Evolutionary conservation across 257 asterid genomes (phyloP), one percentile per base, ranked within the genome.

Genomic region (Solanum piurae): DNA sequence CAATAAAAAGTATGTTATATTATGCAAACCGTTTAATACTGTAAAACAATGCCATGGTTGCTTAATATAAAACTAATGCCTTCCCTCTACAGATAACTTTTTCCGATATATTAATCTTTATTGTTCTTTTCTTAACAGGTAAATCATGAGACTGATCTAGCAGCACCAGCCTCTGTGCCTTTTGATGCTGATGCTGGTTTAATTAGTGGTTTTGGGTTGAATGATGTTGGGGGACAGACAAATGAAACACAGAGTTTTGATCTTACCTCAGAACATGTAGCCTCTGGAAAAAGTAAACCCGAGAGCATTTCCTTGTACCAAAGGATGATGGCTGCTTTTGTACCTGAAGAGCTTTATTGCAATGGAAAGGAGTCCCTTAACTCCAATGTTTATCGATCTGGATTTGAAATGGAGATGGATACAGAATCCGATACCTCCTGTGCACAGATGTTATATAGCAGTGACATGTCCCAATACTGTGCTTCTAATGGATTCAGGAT

Each of bases 291-390:
- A 71, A 90, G 92, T 86, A 85, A 91, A 84, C 87, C 91, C 69
- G 90, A 90, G 75, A 95, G 89, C 87, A 91, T 94, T 83, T 89
- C 98, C 80, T 89, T 96, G 77, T 94, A 85, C 89, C 99, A 96
- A 92, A 96, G 96, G 88, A 88, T 96, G 87, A 88, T 96, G 86
- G 93, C 98, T 69, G 98, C 99, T 87, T 89, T 96, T 89, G 92
- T 96, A 86, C 95, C 98, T 72, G 98, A 94, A 89, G 90, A 91
- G 79, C 89, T 92, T 88, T 89, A 87, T 89, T 88, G 86, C 88
- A 89, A 87, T 83, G 92, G 90, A 80, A 91, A 87, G 64, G 95
- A 95, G 86, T 95, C 89, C 86, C 88, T 89, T 83, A 89, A 69
- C 25, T 91, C 90, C 76, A 94, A 91, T 89, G 89, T 80, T 74